These are phyloP conservation scores for Gomphus bonarii DNA, from an alignment of 1,284 basidiomycete genomes.

Conservation along the genomic window DNA sequence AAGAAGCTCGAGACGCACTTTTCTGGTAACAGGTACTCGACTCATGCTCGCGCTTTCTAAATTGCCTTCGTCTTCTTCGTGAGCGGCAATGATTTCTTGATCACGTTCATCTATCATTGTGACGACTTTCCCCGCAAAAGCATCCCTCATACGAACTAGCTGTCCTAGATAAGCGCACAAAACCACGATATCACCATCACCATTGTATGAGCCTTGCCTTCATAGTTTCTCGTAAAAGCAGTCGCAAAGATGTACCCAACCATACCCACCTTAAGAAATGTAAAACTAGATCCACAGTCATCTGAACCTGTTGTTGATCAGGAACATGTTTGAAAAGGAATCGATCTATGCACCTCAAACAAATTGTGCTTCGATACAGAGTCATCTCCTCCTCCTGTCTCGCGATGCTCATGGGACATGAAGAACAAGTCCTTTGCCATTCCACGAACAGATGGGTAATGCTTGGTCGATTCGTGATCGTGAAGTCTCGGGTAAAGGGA, in stretches of 20 bases:
- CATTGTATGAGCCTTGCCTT: slow-evolving; percentile 47
- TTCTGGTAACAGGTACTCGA: slow-evolving; percentile 36
- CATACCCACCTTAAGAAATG: slow-evolving; percentile 46
- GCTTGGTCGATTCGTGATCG: slow-evolving; percentile 41
- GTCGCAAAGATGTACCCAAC: background rate
- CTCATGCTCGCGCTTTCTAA: slow-evolving; percentile 24
- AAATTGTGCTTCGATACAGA: slow-evolving; percentile 51
- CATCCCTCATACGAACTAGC: slow-evolving; percentile 45
- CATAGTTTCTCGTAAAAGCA: background rate
- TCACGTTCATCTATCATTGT: slow-evolving; percentile 65
- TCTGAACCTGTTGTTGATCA: slow-evolving; percentile 36
- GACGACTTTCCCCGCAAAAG: slow-evolving; percentile 36
- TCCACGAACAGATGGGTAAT: slow-evolving; percentile 44
- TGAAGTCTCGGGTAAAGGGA: slow-evolving; percentile 48
- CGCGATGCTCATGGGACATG: slow-evolving; percentile 41
- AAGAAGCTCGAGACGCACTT: slow-evolving; percentile 25
- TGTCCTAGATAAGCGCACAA: slow-evolving; percentile 71
- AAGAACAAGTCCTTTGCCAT: slow-evolving; percentile 51
- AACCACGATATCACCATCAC: slow-evolving; percentile 62
- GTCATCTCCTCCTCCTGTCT: slow-evolving; percentile 44
- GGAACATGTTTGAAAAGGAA: background rate
- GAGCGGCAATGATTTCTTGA: slow-evolving; percentile 41
- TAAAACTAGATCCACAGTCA: slow-evolving; percentile 61
- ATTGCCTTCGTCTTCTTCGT: slow-evolving; percentile 27
- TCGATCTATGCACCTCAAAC: slow-evolving; percentile 42